Conservation (phyloP, 768 basidiomycete genomes). For the Boletus rubropictus region DNA sequence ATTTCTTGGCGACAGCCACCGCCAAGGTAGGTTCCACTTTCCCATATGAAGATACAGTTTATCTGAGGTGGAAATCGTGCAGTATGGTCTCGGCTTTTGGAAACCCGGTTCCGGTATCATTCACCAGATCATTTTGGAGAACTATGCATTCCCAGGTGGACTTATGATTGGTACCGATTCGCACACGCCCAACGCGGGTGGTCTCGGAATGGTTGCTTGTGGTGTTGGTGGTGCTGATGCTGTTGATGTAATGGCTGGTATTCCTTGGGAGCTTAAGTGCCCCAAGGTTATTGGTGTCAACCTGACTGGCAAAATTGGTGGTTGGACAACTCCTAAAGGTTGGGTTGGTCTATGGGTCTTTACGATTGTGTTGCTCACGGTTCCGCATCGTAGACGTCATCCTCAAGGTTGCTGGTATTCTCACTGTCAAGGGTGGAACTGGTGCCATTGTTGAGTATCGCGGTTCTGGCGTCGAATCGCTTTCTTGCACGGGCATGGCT, state of each 20-base stretch:
- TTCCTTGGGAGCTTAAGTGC: conserved; percentile 99
- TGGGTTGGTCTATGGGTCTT: conserved; percentile 9
- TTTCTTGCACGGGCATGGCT: conserved; percentile 98
- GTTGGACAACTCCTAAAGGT: conserved; percentile 99
- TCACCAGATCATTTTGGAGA: conserved; percentile 98
- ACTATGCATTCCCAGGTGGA: conserved; percentile 98
- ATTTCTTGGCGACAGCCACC: conserved; percentile 95
- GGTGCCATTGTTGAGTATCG: conserved; percentile 98
- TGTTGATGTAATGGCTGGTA: conserved; percentile 96
- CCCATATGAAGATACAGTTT: background rate
- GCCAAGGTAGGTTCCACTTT: conserved; percentile 57
- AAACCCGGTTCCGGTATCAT: conserved; percentile 99
- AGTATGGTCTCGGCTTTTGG: conserved; percentile 99
- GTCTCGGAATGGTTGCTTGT: conserved; percentile 98
- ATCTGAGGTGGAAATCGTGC: background rate
- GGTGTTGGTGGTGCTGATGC: conserved; percentile 99
- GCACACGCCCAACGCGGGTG: conserved; percentile 98
- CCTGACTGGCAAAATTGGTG: conserved; percentile 87
- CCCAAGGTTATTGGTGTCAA: conserved; percentile 99
- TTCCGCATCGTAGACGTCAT: conserved; percentile 68
- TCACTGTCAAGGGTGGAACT: conserved; percentile 99
- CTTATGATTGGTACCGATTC: conserved; percentile 99
- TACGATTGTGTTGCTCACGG: conserved; percentile 6
- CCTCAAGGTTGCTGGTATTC: conserved; percentile 96
- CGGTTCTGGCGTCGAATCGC: conserved; percentile 90